Conservation (phyloP, 2,329 filamentous ascomycete genomes). For the Biscogniauxia marginata region DNA sequence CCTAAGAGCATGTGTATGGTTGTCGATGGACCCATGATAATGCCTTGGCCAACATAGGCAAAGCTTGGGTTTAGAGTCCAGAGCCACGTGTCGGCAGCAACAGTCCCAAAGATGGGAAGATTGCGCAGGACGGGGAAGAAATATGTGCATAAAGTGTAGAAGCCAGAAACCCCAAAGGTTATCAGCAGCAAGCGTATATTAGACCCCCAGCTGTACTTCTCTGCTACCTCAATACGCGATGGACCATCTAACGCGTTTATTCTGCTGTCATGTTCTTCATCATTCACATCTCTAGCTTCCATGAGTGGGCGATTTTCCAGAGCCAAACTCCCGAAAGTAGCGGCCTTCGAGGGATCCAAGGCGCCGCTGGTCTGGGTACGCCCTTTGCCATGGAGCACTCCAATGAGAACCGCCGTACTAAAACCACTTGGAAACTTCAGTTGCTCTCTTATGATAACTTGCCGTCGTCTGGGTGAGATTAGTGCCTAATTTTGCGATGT, state of each 20-base stretch:
- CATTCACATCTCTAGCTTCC: slow-evolving; percentile 16
- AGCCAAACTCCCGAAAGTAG: slow-evolving; percentile 34
- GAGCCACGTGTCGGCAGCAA: slow-evolving; percentile 77
- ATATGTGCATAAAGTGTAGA: slow-evolving; percentile 80
- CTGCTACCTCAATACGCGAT: slow-evolving; percentile 31
- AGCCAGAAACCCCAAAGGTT: slow-evolving; percentile 58
- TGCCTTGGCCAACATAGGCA: slow-evolving; percentile 96
- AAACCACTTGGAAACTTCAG: slow-evolving; percentile 94
- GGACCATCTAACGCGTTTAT: slow-evolving; percentile 22
- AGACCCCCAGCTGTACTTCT: slow-evolving; percentile 41
- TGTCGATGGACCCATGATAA: slow-evolving; percentile 96
- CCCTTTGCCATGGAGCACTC: slow-evolving; percentile 73
- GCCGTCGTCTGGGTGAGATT: slow-evolving; percentile 55
- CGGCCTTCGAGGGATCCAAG: slow-evolving; percentile 29
- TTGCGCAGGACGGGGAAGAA: slow-evolving; percentile 84
- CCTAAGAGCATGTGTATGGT: slow-evolving; percentile 95
- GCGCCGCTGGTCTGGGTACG: slow-evolving; percentile 33
- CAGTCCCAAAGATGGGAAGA: slow-evolving; percentile 79
- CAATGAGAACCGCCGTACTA: slow-evolving; percentile 90
- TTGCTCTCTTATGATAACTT: slow-evolving; percentile 91
- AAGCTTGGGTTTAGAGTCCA: slow-evolving; percentile 96
- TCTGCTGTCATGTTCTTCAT: slow-evolving; percentile 20
- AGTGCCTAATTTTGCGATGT: background rate
- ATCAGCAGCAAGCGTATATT: slow-evolving; percentile 55
- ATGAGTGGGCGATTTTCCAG: slow-evolving; percentile 32